Percentiles rank a stretch among this genome's conserved stretches.
These are phyloP conservation scores for Gracilariopsis chorda DNA, from an alignment of 23 red algal genomes.

Conservation along the genomic window DNA sequence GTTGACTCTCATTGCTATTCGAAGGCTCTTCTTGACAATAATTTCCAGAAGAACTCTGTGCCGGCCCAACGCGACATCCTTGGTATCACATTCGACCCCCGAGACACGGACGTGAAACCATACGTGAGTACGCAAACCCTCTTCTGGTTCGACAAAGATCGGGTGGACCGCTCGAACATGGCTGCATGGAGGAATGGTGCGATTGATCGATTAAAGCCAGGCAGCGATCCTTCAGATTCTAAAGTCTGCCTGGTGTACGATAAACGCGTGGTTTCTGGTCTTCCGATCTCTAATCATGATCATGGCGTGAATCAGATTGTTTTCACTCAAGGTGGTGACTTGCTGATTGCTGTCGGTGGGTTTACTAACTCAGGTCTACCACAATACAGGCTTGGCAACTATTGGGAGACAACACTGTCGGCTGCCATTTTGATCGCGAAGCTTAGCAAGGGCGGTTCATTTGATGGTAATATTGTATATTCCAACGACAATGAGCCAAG, in stretches of 20 bases:
- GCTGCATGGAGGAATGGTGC: slow-evolving; percentile 38
- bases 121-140: slow-evolving; percentile 52
- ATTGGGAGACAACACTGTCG: slow-evolving; percentile 20
- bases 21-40: background rate
- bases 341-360: slow-evolving; percentile 64
- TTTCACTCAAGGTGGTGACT: slow-evolving; percentile 43
- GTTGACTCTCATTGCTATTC: slow-evolving; percentile 42
- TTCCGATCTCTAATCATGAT: slow-evolving; percentile 68
- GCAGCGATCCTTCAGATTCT: background rate
- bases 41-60: slow-evolving; percentile 4
- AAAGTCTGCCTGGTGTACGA: slow-evolving; percentile 62
- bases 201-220: slow-evolving; percentile 44
- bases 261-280: slow-evolving; percentile 25
- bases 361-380: slow-evolving; percentile 55
- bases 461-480: slow-evolving; percentile 49
- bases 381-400: slow-evolving; percentile 37
- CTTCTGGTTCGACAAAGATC: slow-evolving; percentile 23
- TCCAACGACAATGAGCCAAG: background rate
- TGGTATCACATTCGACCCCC: slow-evolving; percentile 48
- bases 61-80: slow-evolving; percentile 34
- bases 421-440: slow-evolving; percentile 13
- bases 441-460: background rate
- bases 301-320: slow-evolving; percentile 44
- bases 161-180: slow-evolving; percentile 12
- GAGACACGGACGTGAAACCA: background rate